Percentiles rank a stretch among this genome's conserved stretches.
These are phyloP conservation scores for Voacanga thouarsii DNA, from an alignment of 257 asterid genomes.

Conservation along the genomic window DNA sequence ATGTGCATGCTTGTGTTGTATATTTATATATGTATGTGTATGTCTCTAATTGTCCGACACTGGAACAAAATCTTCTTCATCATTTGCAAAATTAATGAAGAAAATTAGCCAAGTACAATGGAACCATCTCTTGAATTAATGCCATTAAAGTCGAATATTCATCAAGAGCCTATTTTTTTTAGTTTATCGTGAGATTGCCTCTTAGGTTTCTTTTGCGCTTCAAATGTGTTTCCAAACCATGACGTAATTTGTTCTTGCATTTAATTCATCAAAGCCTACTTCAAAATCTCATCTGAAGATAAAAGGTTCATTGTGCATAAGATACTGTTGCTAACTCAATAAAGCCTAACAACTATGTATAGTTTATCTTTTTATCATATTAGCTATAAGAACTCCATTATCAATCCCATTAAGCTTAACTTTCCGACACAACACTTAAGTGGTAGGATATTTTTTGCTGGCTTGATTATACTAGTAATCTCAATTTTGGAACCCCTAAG, in stretches of 20 bases:
- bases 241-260: constrained; percentile 6
- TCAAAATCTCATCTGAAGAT: background rate
- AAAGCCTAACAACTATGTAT: background rate
- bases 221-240: constrained; percentile 30
- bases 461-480: background rate
- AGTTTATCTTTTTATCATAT: background rate
- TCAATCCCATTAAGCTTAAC: background rate
- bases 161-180: constrained; percentile 25
- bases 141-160: constrained; percentile 1
- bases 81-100: no score
- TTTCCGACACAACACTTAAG: background rate
- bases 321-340: background rate
- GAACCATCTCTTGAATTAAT: no score
- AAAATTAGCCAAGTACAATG: no score
- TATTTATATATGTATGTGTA: no score
- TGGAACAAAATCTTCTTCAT: no score
- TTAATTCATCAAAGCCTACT: constrained; percentile 28
- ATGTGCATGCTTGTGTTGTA: no score
- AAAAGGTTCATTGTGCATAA: no score
- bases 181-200: constrained; percentile 24
- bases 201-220: constrained; percentile 28
- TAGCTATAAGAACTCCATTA: background rate
- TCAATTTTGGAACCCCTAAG: background rate
- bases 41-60: no score
- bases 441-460: background rate